Evolutionary conservation across 441 rosid species (phyloP), one percentile per base, ranked within the genome.

Genomic region (Corymbia calophylla): DNA sequence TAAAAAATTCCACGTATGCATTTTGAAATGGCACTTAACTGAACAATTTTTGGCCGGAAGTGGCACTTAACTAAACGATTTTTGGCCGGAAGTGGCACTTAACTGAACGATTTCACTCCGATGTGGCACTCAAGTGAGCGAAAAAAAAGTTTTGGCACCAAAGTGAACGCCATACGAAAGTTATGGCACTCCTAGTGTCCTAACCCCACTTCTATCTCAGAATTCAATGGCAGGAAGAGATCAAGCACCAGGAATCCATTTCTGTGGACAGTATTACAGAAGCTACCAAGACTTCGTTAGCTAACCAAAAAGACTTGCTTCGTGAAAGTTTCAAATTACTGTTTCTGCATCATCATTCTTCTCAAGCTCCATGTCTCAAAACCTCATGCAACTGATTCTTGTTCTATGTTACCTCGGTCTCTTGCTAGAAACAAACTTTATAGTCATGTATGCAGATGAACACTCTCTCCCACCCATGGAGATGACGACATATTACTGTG

Each of bases 391-490:
- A 60, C 16, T 60, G 12, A 27, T 60, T 27, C 31, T 60, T 60
- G 66, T 60, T 60, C 66, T 60, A 1, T 27, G 66, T 60, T 60
- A 1, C 66, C 66, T 60, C 8, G 0, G 31, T 60, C 66, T 60
- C 66, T 60, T 60, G 31, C 66, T 60, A 27, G 66, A 60, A 27
- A 12, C n/a, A 60, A 60, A 27, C 66, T 60, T 60, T 9, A 14
- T 12, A 60, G 66, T 60, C 29, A 16, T 27, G 66, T 27, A 12
- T 27, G 66, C 66, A 60, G 66, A 60, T 27, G 66, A 60, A 27
- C 2, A 27, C 1, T 60, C 31, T 60, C 16, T 12, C 66, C 0
- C 0, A 7, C 66, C 15, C 0, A 27, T 11, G 66, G 66, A 60
- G 66, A 1, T 0, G 7, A 60, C 31, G 16, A 27, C 66, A 27